phyloP scores from a whole-genome alignment of 139 green algal species.

The Yamagishiella unicocca region DNA sequence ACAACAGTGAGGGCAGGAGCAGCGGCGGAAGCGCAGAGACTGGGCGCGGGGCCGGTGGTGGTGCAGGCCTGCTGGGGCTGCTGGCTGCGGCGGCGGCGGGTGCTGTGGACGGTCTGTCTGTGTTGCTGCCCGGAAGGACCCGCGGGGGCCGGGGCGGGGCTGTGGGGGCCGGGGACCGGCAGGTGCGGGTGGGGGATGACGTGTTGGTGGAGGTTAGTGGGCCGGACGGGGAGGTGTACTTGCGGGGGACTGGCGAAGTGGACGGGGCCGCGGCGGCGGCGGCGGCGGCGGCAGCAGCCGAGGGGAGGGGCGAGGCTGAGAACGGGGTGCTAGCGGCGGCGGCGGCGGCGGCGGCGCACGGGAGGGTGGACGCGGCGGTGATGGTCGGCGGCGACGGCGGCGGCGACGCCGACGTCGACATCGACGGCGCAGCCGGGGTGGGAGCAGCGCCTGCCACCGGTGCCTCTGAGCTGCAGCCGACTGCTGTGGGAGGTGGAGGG shows the following conservation, averaged over 20 bases:
- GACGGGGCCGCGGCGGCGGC: neutral
- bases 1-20: neutral
- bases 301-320: neutral
- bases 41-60: neutral
- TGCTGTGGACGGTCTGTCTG: constrained; percentile 5
- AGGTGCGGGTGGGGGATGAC: constrained; percentile 25
- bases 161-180: neutral
- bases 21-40: neutral
- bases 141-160: neutral
- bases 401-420: no score
- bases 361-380: neutral
- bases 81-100: constrained; percentile 28
- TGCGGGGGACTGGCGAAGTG: neutral
- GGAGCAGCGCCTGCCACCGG: no score
- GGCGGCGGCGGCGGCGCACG: neutral
- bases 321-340: neutral
- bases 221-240: constrained; percentile 30
- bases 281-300: neutral
- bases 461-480: no score
- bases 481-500: no score
- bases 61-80: neutral
- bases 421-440: no score
- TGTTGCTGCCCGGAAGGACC: neutral
- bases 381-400: no score
- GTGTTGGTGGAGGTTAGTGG: constrained; percentile 13